These are phyloP conservation scores for Lycium ferocissimum DNA, from an alignment of 257 asterid species.

Conservation along the genomic window DNA sequence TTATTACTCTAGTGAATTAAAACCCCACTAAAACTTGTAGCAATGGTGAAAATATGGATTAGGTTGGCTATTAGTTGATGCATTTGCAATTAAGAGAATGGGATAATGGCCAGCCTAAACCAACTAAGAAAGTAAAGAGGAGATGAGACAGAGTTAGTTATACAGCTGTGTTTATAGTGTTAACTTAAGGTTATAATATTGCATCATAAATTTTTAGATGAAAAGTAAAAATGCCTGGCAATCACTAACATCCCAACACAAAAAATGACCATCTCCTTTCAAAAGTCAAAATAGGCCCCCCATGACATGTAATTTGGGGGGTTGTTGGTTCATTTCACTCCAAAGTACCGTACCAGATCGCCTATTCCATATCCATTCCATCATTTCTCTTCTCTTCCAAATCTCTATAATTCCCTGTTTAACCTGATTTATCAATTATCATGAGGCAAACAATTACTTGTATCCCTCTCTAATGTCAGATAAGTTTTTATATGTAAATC, in stretches of 20 bases:
- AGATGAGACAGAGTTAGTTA: slow-evolving; percentile 20
- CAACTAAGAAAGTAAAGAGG: slow-evolving; percentile 26
- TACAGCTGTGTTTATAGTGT: slow-evolving; percentile 27
- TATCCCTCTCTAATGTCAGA: no score
- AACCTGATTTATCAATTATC: not conserved
- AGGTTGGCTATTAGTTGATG: not conserved
- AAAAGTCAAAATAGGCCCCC: slow-evolving; percentile 24
- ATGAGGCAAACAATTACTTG: no score
- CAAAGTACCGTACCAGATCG: slow-evolving; percentile 3
- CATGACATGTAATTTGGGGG: not conserved
- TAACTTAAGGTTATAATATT: slow-evolving; percentile 30
- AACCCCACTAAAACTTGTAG: not conserved
- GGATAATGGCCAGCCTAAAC: slow-evolving; percentile 32
- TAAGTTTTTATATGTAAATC: no score
- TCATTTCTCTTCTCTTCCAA: slow-evolving; percentile 33
- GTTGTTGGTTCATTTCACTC: slow-evolving; percentile 22
- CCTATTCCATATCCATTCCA: slow-evolving; percentile 33
- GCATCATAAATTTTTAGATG: slow-evolving; percentile 16
- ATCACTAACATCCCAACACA: slow-evolving; percentile 19
- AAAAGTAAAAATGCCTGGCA: slow-evolving; percentile 25
- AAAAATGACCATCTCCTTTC: not conserved
- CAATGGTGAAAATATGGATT: not conserved
- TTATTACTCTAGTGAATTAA: no score
- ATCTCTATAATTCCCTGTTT: slow-evolving; percentile 18
- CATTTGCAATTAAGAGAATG: slow-evolving; percentile 26